Evolutionary conservation across 2,329 filamentous ascomycete species (phyloP).

Genomic region (Fusarium acutatum): DNA sequence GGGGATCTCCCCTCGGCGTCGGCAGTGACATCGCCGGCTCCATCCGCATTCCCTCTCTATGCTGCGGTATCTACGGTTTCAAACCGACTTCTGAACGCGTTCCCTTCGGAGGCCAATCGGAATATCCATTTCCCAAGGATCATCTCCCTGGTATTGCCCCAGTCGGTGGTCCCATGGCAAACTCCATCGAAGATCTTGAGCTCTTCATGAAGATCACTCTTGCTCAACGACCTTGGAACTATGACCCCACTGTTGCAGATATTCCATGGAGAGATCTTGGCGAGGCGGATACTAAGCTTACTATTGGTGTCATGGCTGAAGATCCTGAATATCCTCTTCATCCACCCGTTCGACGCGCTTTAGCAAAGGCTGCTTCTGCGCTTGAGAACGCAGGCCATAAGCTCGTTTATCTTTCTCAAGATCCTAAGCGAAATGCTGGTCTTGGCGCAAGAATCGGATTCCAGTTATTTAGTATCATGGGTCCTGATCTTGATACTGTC

Average conservation of each 20-base stretch:
- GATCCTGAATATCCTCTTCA: conserved; percentile 59
- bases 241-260: conserved; percentile 52
- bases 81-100: conserved; percentile 66
- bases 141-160: conserved; percentile 44
- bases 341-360: conserved; percentile 57
- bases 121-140: conserved; percentile 28
- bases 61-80: conserved; percentile 64
- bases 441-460: conserved; percentile 30
- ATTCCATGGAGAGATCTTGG: conserved; percentile 55
- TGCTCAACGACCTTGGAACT: conserved; percentile 52
- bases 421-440: conserved; percentile 21
- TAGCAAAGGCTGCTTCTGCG: conserved; percentile 50
- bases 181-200: conserved; percentile 45
- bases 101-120: conserved; percentile 46
- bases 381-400: conserved; percentile 56
- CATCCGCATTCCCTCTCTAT: conserved; percentile 60
- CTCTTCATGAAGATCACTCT: conserved; percentile 51
- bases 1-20: conserved; percentile 39
- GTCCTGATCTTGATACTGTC: conserved; percentile 16
- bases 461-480: conserved; percentile 28
- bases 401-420: conserved; percentile 47
- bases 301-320: conserved; percentile 58
- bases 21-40: conserved; percentile 53
- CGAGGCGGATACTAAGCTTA: conserved; percentile 25
- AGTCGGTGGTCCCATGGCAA: conserved; percentile 54